A percentile compares a stretch with the other conserved stretches of the same genome.
Evolutionary conservation across 768 basidiomycete genomes (phyloP).

Genomic region (Cystobasidiopsis lactophilus): DNA sequence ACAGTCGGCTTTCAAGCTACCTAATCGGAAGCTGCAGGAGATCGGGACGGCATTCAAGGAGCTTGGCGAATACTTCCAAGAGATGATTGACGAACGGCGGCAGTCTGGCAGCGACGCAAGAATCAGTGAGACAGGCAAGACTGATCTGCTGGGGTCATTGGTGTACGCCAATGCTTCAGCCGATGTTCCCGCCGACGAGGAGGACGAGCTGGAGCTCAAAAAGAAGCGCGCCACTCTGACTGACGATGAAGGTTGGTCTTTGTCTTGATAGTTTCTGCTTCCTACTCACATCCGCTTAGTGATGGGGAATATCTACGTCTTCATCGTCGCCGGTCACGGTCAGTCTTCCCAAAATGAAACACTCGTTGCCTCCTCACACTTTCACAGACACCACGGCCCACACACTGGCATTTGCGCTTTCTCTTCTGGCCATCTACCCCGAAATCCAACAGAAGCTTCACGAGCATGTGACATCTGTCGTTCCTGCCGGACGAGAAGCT

Average conservation of each 20-base stretch:
- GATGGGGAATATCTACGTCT: constrained; percentile 14
- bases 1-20: constrained; percentile 4
- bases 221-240: constrained; percentile 1
- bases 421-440: constrained; percentile 19
- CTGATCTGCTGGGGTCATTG: constrained; percentile 6
- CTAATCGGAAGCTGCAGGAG: not conserved
- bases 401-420: constrained; percentile 16
- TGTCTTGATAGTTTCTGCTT: not conserved
- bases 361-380: not conserved
- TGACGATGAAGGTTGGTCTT: constrained; percentile 2
- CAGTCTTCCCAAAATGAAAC: not conserved
- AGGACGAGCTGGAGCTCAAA: constrained; percentile 1
- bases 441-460: constrained; percentile 16
- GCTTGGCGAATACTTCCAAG: constrained; percentile 12
- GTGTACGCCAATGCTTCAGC: not conserved
- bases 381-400: constrained; percentile 19
- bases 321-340: constrained; percentile 22
- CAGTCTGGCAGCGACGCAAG: not conserved
- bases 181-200: not conserved
- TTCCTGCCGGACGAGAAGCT: not conserved
- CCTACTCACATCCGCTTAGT: constrained; percentile 6
- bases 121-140: not conserved
- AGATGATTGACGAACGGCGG: constrained; percentile 13
- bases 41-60: constrained; percentile 4
- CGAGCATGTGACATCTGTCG: constrained; percentile 5